phyloP scores from a whole-genome alignment of 2,329 filamentous ascomycete genomes.

The Trichoderma citrinoviride region DNA sequence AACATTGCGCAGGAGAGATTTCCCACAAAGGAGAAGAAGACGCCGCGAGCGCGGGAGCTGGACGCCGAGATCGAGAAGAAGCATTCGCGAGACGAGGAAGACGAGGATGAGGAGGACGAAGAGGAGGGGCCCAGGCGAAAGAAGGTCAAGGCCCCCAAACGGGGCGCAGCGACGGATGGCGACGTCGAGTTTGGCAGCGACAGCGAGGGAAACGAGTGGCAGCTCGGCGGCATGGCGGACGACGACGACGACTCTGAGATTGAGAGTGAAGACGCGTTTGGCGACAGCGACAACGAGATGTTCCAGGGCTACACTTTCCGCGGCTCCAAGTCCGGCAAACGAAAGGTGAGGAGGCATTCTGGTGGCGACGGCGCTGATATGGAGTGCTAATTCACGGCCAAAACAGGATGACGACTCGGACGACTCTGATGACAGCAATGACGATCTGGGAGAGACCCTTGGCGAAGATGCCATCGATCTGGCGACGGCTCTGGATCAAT shows the following conservation, averaged over 20 bases:
- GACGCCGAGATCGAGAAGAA: constrained; percentile 48
- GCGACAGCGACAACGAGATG: constrained; percentile 80
- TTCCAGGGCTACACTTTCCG: constrained; percentile 70
- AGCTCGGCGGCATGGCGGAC: constrained; percentile 59
- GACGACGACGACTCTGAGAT: constrained; percentile 63
- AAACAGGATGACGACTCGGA: constrained; percentile 56
- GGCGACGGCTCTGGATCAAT: constrained; percentile 55
- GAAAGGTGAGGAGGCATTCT: constrained; percentile 27
- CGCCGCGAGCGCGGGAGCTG: constrained; percentile 51
- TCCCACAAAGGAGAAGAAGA: constrained; percentile 47
- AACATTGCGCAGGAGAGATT: constrained; percentile 55
- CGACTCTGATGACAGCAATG: constrained; percentile 43
- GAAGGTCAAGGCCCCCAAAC: constrained; percentile 42
- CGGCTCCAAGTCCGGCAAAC: constrained; percentile 43
- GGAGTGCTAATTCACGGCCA: background rate
- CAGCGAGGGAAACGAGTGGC: constrained; percentile 83
- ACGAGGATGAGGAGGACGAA: constrained; percentile 54
- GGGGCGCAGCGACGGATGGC: constrained; percentile 48
- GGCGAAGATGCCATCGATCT: constrained; percentile 60
- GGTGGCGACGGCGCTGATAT: background rate
- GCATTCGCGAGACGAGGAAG: constrained; percentile 44
- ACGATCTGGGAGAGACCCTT: constrained; percentile 57
- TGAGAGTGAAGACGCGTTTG: constrained; percentile 76
- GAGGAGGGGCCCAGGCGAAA: constrained; percentile 45
- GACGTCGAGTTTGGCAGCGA: constrained; percentile 74